Evolutionary conservation across 306 rosid genomes (phyloP).

Genomic region (Senna tora): DNA sequence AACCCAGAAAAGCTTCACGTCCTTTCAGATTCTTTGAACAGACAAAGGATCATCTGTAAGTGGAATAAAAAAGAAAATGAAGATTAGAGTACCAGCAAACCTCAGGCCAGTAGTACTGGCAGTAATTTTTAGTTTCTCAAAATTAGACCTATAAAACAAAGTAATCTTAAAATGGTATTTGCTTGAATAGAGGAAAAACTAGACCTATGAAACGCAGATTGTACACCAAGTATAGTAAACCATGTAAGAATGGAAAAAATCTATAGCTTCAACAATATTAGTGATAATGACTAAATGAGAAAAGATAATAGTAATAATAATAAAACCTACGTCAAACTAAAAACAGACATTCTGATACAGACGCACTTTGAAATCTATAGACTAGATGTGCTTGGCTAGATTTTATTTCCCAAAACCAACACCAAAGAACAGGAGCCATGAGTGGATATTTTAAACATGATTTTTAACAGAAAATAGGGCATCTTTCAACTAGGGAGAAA

Average conservation of each 20-base stretch:
- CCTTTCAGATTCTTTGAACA: background rate
- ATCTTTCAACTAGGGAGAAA: background rate
- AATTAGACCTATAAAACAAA: too few species aligned
- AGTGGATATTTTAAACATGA: too few species aligned
- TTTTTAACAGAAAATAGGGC: background rate
- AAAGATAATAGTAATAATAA: too few species aligned
- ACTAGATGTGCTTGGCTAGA: background rate
- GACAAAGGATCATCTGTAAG: background rate
- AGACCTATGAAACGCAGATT: background rate
- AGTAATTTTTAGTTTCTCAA: too few species aligned
- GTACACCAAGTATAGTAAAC: background rate
- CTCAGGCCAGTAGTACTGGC: background rate
- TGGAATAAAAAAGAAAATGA: background rate
- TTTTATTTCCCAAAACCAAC: background rate
- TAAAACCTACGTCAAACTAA: background rate
- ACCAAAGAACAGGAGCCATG: too few species aligned
- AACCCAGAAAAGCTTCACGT: background rate
- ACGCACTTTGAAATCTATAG: too few species aligned
- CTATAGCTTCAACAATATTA: background rate
- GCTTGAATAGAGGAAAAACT: background rate
- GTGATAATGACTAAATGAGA: background rate
- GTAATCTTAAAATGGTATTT: too few species aligned
- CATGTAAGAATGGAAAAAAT: background rate
- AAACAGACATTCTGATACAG: background rate
- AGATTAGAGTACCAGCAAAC: background rate